Percentiles rank a stretch among this genome's conserved stretches.
Conservation (phyloP, 495 filamentous ascomycete genomes). For the Hyaloscypha variabilis region DNA sequence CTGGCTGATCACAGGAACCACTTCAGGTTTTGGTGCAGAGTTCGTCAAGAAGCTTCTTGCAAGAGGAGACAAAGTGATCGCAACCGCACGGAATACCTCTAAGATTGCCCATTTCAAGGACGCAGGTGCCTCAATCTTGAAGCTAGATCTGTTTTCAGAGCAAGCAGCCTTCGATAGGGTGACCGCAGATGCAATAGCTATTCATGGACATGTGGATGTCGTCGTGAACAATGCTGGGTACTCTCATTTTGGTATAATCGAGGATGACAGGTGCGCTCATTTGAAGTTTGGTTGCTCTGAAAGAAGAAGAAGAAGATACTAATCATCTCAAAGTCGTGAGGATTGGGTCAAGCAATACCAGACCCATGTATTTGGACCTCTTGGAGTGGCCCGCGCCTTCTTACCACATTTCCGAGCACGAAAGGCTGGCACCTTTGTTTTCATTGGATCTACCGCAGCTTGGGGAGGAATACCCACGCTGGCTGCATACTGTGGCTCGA, state of each 20-base stretch:
- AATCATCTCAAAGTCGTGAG: slow-evolving; percentile 30
- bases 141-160: slow-evolving; percentile 48
- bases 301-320: too few species aligned
- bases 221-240: slow-evolving; percentile 58
- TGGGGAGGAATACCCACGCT: slow-evolving; percentile 39
- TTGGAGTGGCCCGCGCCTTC: slow-evolving; percentile 47
- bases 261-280: slow-evolving; percentile 43
- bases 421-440: slow-evolving; percentile 41
- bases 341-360: slow-evolving; percentile 40
- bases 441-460: slow-evolving; percentile 43
- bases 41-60: slow-evolving; percentile 45
- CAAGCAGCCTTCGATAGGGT: slow-evolving; percentile 37
- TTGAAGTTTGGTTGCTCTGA: too few species aligned
- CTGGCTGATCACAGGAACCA: slow-evolving; percentile 49
- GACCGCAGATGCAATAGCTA: slow-evolving; percentile 42
- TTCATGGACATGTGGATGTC: slow-evolving; percentile 50
- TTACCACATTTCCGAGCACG: slow-evolving; percentile 50
- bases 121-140: slow-evolving; percentile 42
- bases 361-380: slow-evolving; percentile 52
- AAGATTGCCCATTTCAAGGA: slow-evolving; percentile 44
- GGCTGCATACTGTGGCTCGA: slow-evolving; percentile 53
- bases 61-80: slow-evolving; percentile 58
- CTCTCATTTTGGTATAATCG: slow-evolving; percentile 39
- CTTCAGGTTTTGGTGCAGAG: slow-evolving; percentile 49
- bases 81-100: slow-evolving; percentile 49